Conservation (phyloP, 1,139 yeast genomes). For the Sugiyamaella japonica region DNA sequence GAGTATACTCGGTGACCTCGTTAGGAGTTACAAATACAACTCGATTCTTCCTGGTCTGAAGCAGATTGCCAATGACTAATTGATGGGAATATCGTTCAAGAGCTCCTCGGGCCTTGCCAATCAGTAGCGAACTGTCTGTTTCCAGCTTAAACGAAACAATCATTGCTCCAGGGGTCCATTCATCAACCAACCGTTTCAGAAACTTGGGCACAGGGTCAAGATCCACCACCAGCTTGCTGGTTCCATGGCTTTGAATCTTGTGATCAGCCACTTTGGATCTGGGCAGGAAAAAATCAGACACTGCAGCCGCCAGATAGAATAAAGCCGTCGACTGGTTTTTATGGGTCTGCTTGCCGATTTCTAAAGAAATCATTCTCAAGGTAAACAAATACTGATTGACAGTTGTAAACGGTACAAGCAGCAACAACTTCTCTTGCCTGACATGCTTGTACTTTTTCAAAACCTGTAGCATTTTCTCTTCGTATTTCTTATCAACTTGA, state of each 20-base stretch:
- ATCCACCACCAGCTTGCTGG: conserved; percentile 64
- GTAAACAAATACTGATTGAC: conserved; percentile 93
- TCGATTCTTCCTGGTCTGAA: conserved; percentile 84
- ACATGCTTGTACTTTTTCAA: conserved; percentile 65
- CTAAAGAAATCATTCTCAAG: conserved; percentile 63
- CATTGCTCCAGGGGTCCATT: conserved; percentile 96
- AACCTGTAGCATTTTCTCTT: conserved; percentile 61
- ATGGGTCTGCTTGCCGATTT: conserved; percentile 43
- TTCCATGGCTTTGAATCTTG: conserved; percentile 81
- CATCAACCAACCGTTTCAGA: conserved; percentile 78
- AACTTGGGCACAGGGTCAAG: conserved; percentile 97
- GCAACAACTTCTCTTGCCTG: conserved; percentile 56
- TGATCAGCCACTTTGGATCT: conserved; percentile 83
- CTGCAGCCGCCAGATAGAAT: conserved; percentile 95
- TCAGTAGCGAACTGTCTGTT: conserved; percentile 71
- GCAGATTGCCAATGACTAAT: conserved; percentile 87
- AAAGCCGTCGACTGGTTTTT: conserved; percentile 42
- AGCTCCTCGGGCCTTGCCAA: conserved; percentile 76
- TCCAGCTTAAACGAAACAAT: conserved; percentile 93
- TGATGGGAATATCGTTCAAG: conserved; percentile 86
- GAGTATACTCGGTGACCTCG: conserved; percentile 50
- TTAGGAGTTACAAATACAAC: conserved; percentile 79
- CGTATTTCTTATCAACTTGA: conserved; percentile 59
- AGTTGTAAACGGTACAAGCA: conserved; percentile 86
- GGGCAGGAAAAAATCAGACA: conserved; percentile 92